Conservation (phyloP, 2,329 filamentous ascomycete genomes). For the Pestalotiopsis sp. region DNA sequence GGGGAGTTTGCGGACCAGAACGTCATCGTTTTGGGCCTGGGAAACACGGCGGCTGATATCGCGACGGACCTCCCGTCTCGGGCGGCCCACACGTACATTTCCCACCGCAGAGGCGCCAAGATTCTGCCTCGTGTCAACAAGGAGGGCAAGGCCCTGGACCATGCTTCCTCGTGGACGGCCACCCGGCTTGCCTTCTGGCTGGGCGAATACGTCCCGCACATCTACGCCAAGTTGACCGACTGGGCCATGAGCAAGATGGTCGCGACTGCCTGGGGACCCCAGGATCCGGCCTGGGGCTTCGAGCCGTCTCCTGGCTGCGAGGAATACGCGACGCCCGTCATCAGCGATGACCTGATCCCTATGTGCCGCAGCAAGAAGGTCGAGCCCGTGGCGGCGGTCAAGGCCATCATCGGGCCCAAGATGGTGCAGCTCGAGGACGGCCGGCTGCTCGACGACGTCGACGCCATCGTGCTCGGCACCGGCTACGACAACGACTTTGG, state of each 20-base stretch:
- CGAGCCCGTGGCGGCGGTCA: background rate
- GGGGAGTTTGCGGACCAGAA: constrained; percentile 4
- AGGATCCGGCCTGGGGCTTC: constrained; percentile 6
- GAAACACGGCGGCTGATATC: constrained; percentile 6
- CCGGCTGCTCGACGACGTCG: background rate
- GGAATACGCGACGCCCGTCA: background rate
- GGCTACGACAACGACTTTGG: constrained; percentile 10
- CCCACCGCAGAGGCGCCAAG: background rate
- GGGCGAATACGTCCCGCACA: constrained; percentile 1
- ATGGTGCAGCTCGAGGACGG: constrained; percentile 3
- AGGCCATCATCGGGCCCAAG: background rate
- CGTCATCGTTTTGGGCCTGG: background rate
- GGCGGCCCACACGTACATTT: background rate
- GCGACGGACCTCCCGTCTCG: background rate
- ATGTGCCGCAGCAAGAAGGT: background rate
- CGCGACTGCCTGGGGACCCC: background rate
- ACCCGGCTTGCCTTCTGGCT: constrained; percentile 1
- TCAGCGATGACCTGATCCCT: background rate
- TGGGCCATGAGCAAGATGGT: constrained; percentile 7
- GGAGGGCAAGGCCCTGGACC: constrained; percentile 6
- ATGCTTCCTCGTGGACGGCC: background rate
- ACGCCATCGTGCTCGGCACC: constrained; percentile 11
- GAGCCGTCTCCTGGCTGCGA: constrained; percentile 10
- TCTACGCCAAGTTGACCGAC: background rate
- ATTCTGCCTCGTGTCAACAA: constrained; percentile 7